phyloP scores from a whole-genome alignment of 139 green algal genomes.

The Chlamydomonas sp. region DNA sequence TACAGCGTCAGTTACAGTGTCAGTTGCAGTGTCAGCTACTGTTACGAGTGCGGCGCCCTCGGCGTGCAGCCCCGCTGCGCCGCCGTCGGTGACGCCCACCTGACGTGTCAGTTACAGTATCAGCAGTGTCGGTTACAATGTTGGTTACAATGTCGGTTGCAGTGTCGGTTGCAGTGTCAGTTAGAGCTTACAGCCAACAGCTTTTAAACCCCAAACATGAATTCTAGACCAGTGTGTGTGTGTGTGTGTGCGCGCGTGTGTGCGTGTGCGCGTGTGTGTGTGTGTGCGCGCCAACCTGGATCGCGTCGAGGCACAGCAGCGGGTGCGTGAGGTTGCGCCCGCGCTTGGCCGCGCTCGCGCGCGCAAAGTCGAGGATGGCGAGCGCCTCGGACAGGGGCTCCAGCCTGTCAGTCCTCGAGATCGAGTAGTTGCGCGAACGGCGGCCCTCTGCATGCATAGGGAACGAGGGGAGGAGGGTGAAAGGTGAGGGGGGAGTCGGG shows the following conservation, averaged over 20 bases:
- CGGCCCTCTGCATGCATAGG: too few relatives aligned
- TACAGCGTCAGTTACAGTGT: too few relatives aligned
- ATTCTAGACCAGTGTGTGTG: too few relatives aligned
- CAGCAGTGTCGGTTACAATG: too few relatives aligned
- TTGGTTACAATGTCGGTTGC: conserved; percentile 85
- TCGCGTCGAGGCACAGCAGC: conserved; percentile 82
- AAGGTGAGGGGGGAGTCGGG: not conserved
- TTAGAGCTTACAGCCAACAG: not conserved
- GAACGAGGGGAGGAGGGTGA: too few relatives aligned
- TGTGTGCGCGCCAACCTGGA: conserved; percentile 72
- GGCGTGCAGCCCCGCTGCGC: conserved; percentile 87
- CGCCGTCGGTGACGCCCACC: conserved; percentile 70
- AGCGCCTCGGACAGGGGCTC: conserved; percentile 67
- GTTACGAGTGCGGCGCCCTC: conserved; percentile 67
- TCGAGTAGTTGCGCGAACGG: not conserved
- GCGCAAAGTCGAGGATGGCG: conserved; percentile 75
- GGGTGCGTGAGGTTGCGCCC: conserved; percentile 77
- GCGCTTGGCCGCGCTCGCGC: conserved; percentile 42
- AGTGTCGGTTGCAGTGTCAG: conserved; percentile 56
- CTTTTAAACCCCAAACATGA: conserved; percentile 59
- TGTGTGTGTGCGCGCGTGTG: too few relatives aligned
- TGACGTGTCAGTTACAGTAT: too few relatives aligned
- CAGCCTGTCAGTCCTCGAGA: conserved; percentile 67
- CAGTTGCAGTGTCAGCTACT: conserved; percentile 64
- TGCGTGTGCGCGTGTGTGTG: too few relatives aligned